These are phyloP conservation scores for Hippophae gyantsensis DNA, from an alignment of 306 rosid species.

Conservation along the genomic window DNA sequence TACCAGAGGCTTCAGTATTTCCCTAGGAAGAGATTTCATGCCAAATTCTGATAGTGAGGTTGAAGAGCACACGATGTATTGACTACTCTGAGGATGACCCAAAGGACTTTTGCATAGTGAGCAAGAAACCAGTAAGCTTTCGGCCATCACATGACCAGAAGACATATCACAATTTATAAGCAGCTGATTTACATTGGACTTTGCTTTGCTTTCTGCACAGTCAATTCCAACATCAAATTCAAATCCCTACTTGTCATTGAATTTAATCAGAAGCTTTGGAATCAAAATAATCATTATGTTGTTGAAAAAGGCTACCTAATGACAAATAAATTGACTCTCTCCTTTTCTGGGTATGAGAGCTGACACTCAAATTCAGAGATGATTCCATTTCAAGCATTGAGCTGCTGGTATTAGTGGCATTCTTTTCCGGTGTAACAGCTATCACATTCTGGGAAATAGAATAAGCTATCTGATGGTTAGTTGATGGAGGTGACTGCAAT, in stretches of 20 bases:
- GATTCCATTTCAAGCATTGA: slow-evolving; percentile 47
- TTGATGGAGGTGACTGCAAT: slow-evolving; percentile 16
- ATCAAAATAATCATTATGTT: slow-evolving; percentile 27
- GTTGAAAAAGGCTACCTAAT: slow-evolving; percentile 30
- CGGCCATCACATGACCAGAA: slow-evolving; percentile 33
- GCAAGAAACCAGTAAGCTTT: slow-evolving; percentile 49
- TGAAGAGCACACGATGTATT: slow-evolving; percentile 45
- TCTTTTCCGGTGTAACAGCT: slow-evolving; percentile 51
- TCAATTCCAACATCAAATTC: slow-evolving; percentile 28
- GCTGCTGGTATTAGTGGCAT: slow-evolving; percentile 23
- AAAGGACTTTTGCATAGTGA: slow-evolving; percentile 62
- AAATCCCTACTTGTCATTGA: slow-evolving; percentile 26
- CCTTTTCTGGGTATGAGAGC: slow-evolving; percentile 66
- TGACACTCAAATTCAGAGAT: slow-evolving; percentile 57
- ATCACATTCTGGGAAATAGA: slow-evolving; percentile 29
- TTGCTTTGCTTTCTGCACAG: slow-evolving; percentile 12
- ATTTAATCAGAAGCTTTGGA: slow-evolving; percentile 29
- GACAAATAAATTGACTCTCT: slow-evolving; percentile 43
- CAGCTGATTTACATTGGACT: slow-evolving; percentile 26
- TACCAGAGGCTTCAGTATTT: slow-evolving; percentile 18
- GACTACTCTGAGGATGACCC: slow-evolving; percentile 64
- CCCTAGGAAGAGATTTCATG: slow-evolving; percentile 43
- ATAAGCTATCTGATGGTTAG: slow-evolving; percentile 25
- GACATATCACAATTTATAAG: slow-evolving; percentile 16
- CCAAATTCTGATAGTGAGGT: slow-evolving; percentile 43